Evolutionary conservation across 495 filamentous ascomycete genomes (phyloP).

Genomic region (Neurospora sp.): DNA sequence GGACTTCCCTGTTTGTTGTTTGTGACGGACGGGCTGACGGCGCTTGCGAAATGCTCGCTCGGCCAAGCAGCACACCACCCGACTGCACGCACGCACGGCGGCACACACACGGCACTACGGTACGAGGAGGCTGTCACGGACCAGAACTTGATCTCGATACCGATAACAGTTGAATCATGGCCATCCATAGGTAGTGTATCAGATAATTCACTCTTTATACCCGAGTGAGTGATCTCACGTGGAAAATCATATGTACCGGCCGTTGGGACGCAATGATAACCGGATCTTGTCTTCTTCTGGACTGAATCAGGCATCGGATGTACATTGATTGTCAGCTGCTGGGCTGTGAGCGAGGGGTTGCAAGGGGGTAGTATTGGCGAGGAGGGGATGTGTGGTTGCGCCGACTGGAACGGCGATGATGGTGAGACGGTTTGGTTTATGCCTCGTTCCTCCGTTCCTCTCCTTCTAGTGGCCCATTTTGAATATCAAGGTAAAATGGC

Average conservation of each 20-base stretch:
- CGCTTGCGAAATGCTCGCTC: background rate
- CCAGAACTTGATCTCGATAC: background rate
- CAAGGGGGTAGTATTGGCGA: background rate
- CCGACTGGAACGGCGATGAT: background rate
- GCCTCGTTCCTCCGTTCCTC: background rate
- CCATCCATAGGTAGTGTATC: background rate
- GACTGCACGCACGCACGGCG: background rate
- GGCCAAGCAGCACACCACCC: background rate
- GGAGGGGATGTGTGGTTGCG: background rate
- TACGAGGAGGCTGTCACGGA: background rate
- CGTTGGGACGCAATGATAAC: background rate
- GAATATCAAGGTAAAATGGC: background rate
- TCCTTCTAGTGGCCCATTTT: background rate
- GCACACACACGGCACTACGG: background rate
- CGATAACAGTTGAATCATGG: background rate
- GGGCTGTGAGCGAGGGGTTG: background rate
- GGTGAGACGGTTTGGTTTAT: background rate
- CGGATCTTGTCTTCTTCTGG: background rate
- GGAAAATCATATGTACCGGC: background rate
- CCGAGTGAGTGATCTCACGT: background rate
- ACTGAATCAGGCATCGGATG: background rate
- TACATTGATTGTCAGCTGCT: background rate
- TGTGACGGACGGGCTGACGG: background rate
- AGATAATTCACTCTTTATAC: background rate
- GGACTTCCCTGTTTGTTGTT: background rate